A percentile compares a stretch with the other conserved stretches of the same genome.
Evolutionary conservation across 345 rosid species (phyloP).

Genomic region (Combretum micranthum): DNA sequence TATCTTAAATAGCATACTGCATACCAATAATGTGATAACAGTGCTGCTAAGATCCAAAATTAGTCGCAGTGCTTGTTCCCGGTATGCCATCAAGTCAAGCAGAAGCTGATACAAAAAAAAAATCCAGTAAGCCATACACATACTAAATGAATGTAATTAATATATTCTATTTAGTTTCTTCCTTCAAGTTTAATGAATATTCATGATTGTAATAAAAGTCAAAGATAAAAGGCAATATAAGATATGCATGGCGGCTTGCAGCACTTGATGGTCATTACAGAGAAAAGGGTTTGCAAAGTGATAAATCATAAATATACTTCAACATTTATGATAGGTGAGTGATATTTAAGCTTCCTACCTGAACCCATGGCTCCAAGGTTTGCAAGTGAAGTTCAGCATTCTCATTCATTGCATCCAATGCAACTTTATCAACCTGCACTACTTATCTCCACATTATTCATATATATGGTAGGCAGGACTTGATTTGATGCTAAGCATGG

Average conservation of each 20-base stretch:
- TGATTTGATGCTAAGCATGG: background rate
- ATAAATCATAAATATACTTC: no score
- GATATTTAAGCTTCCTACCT: slow-evolving; percentile 34
- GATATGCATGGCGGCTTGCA: no score
- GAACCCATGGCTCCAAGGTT: slow-evolving; percentile 96
- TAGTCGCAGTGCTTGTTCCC: slow-evolving; percentile 94
- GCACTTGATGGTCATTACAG: no score
- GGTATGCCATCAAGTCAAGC: slow-evolving; percentile 92
- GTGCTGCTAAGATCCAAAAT: slow-evolving; percentile 98
- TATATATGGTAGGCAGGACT: background rate
- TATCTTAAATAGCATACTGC: slow-evolving; percentile 56
- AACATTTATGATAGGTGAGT: no score
- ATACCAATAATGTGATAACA: slow-evolving; percentile 94
- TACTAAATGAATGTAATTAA: background rate
- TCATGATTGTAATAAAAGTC: no score
- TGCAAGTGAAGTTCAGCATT: slow-evolving; percentile 86
- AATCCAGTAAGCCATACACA: slow-evolving; percentile 12
- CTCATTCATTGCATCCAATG: slow-evolving; percentile 83
- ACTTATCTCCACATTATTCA: background rate
- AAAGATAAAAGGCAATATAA: no score
- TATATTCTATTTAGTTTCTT: background rate
- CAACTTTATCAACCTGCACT: slow-evolving; percentile 77
- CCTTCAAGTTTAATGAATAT: no score
- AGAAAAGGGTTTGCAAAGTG: no score
- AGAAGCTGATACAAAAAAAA: slow-evolving; percentile 64